Conservation (phyloP, 768 basidiomycete species). For the Phylloporus arenicola region DNA sequence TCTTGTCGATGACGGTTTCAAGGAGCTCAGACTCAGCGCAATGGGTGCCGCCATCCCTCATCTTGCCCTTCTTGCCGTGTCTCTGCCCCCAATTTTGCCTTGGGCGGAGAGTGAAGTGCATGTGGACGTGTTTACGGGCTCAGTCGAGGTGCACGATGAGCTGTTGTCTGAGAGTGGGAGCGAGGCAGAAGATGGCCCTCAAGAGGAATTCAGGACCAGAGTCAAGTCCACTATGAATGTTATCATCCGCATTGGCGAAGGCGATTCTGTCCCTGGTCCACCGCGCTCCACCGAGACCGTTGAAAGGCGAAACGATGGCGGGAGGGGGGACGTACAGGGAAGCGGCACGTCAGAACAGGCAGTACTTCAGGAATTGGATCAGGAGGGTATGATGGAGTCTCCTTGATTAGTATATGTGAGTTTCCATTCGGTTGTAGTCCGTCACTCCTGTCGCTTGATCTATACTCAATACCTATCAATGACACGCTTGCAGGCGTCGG, state of each 20-base stretch:
- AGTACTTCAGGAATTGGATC: conserved; percentile 40
- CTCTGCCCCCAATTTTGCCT: conserved; percentile 69
- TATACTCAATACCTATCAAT: not conserved
- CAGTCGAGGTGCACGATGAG: conserved; percentile 74
- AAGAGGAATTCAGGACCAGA: conserved; percentile 54
- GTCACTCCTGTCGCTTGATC: not conserved
- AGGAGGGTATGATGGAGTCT: conserved; percentile 38
- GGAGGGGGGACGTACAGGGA: conserved; percentile 3
- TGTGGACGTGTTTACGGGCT: conserved; percentile 60
- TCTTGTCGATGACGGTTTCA: conserved; percentile 73
- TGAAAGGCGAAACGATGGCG: conserved; percentile 7
- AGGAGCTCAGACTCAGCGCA: conserved; percentile 67
- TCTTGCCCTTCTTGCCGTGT: conserved; percentile 61
- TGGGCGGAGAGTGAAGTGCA: conserved; percentile 58
- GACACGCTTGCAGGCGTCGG: not conserved
- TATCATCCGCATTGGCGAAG: conserved; percentile 58
- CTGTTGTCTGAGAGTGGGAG: conserved; percentile 38
- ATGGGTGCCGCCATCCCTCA: conserved; percentile 90
- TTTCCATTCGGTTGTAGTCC: not conserved
- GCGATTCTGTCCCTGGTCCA: conserved; percentile 26
- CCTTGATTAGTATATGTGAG: conserved; percentile 7
- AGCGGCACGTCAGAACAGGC: conserved; percentile 20
- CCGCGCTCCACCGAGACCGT: conserved; percentile 3
- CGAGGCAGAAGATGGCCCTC: conserved; percentile 57
- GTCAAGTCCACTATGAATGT: conserved; percentile 66